phyloP scores from a whole-genome alignment of 1,284 basidiomycete species.

The Ustilago loliicola region DNA sequence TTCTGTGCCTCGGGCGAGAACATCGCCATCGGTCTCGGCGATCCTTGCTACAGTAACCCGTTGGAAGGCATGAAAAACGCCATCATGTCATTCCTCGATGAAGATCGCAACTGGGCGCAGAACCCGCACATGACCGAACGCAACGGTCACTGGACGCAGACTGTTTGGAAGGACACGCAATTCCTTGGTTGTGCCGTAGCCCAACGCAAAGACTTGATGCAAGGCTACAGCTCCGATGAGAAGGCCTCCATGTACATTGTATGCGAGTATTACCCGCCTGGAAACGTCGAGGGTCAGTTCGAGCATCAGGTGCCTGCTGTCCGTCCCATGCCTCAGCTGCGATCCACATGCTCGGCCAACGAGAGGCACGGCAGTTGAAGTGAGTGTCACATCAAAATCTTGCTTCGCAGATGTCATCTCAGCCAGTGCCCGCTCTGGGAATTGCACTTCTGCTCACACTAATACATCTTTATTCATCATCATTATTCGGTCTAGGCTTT shows the following conservation, averaged over 20 bases:
- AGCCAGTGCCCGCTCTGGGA: background rate
- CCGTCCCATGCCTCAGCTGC: constrained; percentile 24
- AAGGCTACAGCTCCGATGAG: constrained; percentile 9
- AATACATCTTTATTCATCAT: background rate
- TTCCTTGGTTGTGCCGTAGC: constrained; percentile 41
- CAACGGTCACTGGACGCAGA: constrained; percentile 43
- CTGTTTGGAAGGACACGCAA: constrained; percentile 42
- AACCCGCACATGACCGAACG: constrained; percentile 14
- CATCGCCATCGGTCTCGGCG: constrained; percentile 44
- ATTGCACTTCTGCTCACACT: too few species aligned
- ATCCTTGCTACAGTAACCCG: constrained; percentile 43
- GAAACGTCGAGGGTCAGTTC: constrained; percentile 33
- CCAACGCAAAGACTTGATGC: constrained; percentile 35
- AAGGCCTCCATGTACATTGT: constrained; percentile 38
- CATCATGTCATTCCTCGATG: constrained; percentile 48
- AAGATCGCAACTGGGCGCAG: constrained; percentile 45
- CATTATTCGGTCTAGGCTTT: background rate
- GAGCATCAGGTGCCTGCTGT: constrained; percentile 26
- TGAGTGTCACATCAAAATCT: background rate
- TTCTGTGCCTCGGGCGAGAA: constrained; percentile 49
- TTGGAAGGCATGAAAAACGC: constrained; percentile 42
- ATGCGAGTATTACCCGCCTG: constrained; percentile 51
- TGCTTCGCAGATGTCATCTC: background rate
- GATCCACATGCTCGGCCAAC: constrained; percentile 46
- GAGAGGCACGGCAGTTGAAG: constrained; percentile 34